phyloP scores from a whole-genome alignment of 305 asterid genomes.

The Fraxinus sp. region DNA sequence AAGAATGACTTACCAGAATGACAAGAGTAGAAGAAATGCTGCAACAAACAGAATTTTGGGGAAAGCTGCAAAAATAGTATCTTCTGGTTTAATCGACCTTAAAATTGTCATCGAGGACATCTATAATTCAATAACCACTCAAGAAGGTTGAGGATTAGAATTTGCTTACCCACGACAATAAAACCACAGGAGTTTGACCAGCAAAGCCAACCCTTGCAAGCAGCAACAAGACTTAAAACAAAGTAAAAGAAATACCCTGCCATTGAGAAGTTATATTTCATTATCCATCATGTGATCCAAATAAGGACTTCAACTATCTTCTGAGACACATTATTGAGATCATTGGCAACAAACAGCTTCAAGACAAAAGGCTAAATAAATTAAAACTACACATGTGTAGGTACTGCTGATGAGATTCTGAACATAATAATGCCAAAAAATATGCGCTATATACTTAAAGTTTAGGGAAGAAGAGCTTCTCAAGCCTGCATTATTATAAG shows the following conservation, averaged over 20 bases:
- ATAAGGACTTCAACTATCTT: not conserved
- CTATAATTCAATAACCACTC: conserved; percentile 3
- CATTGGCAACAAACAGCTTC: not conserved
- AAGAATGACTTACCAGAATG: conserved; percentile 70
- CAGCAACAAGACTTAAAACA: conserved; percentile 73
- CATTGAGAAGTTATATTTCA: conserved; percentile 29
- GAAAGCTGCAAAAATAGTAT: conserved; percentile 59
- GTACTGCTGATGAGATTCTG: conserved; percentile 19
- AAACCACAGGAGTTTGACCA: conserved; percentile 93
- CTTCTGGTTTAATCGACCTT: conserved; percentile 19
- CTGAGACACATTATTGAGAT: not conserved
- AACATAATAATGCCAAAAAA: not conserved
- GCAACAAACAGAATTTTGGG: conserved; percentile 76
- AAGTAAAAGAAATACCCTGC: conserved; percentile 83
- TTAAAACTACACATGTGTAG: not conserved
- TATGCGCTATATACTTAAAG: not conserved
- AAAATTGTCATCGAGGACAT: conserved; percentile 17
- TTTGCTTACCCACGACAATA: conserved; percentile 75
- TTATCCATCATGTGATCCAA: conserved; percentile 17
- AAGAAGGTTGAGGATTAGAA: conserved; percentile 19
- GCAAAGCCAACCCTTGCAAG: conserved; percentile 87
- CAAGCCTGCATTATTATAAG: conserved; percentile 2
- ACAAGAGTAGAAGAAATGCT: conserved; percentile 84
- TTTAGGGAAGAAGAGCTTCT: not conserved
- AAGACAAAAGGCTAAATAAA: conserved; percentile 5